Evolutionary conservation across 1,284 basidiomycete species (phyloP).

Genomic region (Caloboletus inedulis): DNA sequence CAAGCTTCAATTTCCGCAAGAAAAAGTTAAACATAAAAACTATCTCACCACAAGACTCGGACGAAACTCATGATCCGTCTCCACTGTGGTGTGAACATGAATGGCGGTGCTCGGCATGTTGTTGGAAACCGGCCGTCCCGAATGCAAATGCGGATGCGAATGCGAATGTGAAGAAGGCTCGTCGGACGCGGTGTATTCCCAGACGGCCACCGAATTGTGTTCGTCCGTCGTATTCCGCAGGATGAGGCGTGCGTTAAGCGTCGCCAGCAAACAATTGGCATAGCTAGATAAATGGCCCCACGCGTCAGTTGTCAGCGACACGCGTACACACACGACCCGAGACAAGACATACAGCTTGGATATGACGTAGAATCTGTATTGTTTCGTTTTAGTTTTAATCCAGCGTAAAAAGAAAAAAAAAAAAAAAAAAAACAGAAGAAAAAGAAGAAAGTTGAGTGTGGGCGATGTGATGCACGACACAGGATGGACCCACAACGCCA

Average conservation of each 20-base stretch:
- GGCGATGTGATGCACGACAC: background rate
- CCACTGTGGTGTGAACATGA: background rate
- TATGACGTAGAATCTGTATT: constrained; percentile 13
- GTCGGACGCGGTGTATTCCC: background rate
- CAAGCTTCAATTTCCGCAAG: background rate
- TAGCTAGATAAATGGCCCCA: constrained; percentile 1
- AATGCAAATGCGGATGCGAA: background rate
- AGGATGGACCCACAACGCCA: constrained; percentile 5
- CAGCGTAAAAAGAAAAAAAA: background rate
- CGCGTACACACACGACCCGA: background rate
- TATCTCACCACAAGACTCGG: background rate
- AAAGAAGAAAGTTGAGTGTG: too few relatives aligned
- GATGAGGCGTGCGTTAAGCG: constrained; percentile 4
- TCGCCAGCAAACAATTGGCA: constrained; percentile 13
- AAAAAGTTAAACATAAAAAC: background rate
- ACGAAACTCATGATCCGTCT: background rate
- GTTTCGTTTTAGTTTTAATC: background rate
- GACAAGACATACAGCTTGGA: constrained; percentile 10
- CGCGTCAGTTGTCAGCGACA: background rate
- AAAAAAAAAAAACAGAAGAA: too few relatives aligned
- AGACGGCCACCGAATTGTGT: background rate
- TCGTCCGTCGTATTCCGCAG: background rate
- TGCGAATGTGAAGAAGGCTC: background rate
- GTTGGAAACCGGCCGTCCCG: background rate
- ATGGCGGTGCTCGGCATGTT: background rate